Base-by-base conservation (phyloP, 805 yeast genomes). In the Kregervanrija delftensis region DNA sequence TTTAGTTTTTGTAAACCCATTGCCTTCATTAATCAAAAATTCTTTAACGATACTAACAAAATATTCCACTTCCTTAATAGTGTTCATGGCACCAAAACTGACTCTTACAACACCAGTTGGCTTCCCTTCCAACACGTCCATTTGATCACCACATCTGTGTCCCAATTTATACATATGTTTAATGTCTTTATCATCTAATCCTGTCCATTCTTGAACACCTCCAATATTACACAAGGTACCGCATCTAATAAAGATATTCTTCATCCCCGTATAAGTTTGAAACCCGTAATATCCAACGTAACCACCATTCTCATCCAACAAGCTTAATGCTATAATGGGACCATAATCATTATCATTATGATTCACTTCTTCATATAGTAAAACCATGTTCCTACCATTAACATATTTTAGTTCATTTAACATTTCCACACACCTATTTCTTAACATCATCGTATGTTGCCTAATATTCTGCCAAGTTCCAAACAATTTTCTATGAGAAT, bases 151-250 rank as follows among this genome's bases (percentile, higher is more conserved):
- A 56, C 76, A 72, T 30, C 54, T 61, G 43, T 68, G 73, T 1
- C 75, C 75, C 11, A 46, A 40, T 0, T 39, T n/a, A 41, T 60
- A 58, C 43, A 63, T 64, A 5, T 41, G 33, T 5, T 51, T 45
- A 28, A 70, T 59, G n/a, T 60, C 60, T 13, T 54, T 54, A 16
- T 59, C 28, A 22, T 22, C 8, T 6, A 22, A 22, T 22, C 28
- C 28, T 22, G 28, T 22, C 28, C 28, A 59, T 13, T 52, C 44
- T 10, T 58, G 50, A n/a, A 66, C 60, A 1, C 69, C 69, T 3
- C 76, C 76, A 13, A 64, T 58, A 44, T 71, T 72, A 50, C 76
- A 72, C 11, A 70, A 51, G 0, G 73, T 66, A 2, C 76, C 76
- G 1, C 71, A 64, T 15, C 76, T 55, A 4, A 72, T 39, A 8